Percentiles rank a stretch among this genome's conserved stretches.
Conservation (phyloP, 176 grass and related monocot species). For the Oryza officinalis region DNA sequence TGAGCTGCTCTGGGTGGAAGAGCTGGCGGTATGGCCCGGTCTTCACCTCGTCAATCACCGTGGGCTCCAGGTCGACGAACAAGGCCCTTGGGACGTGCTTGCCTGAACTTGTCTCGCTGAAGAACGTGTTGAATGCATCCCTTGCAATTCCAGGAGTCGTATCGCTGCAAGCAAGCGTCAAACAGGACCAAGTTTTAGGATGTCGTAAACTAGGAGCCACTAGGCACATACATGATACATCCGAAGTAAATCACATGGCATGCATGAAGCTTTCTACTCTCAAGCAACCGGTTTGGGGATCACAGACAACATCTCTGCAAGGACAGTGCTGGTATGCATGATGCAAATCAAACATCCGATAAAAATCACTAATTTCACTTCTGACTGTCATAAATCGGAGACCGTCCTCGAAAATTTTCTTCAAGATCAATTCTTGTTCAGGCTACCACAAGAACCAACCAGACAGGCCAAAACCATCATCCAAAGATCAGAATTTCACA, state of each 20-base stretch:
- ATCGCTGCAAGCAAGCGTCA: constrained; percentile 48
- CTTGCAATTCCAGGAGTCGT: constrained; percentile 55
- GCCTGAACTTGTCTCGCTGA: constrained; percentile 72
- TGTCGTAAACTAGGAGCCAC: neutral
- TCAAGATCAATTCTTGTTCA: neutral
- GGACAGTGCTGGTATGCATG: neutral
- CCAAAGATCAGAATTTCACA: neutral
- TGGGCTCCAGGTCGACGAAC: constrained; percentile 76
- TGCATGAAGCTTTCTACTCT: constrained; percentile 19
- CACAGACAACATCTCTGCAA: neutral
- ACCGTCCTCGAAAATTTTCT: neutral
- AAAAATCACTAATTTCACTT: neutral
- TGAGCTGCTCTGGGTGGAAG: constrained; percentile 87
- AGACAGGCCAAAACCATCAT: neutral
- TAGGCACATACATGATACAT: too few species aligned
- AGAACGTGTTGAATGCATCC: constrained; percentile 91
- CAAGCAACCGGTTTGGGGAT: constrained; percentile 5
- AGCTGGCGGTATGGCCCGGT: constrained; percentile 63
- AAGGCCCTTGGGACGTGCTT: constrained; percentile 78
- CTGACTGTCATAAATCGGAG: neutral
- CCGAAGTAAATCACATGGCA: neutral
- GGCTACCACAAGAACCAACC: neutral
- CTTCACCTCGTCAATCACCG: constrained; percentile 77
- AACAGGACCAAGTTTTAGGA: neutral
- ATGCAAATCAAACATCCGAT: neutral